Conservation (phyloP, 805 yeast species). For the Metschnikowia gruessii region DNA sequence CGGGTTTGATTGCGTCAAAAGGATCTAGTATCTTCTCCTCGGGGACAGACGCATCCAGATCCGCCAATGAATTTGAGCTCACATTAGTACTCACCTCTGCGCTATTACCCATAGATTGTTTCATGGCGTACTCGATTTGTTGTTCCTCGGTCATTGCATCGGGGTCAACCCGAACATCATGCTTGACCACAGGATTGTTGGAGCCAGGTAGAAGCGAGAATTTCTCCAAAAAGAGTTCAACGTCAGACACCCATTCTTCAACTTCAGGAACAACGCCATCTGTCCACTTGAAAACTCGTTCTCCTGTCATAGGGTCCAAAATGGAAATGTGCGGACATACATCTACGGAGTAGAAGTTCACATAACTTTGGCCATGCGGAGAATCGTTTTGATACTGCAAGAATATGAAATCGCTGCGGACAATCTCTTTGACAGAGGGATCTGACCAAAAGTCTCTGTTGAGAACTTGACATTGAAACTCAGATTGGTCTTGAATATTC, state of each 20-base stretch:
- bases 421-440: slow-evolving; percentile 55
- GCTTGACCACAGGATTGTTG: slow-evolving; percentile 63
- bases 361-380: slow-evolving; percentile 66
- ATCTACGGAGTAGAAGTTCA: slow-evolving; percentile 66
- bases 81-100: slow-evolving; percentile 25
- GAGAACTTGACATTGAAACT: slow-evolving; percentile 83
- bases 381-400: slow-evolving; percentile 83
- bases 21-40: slow-evolving; percentile 31
- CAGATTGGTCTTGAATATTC: slow-evolving; percentile 82
- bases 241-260: slow-evolving; percentile 61
- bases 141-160: slow-evolving; percentile 75
- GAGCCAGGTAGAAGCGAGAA: slow-evolving; percentile 64
- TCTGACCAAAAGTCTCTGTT: slow-evolving; percentile 94
- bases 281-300: slow-evolving; percentile 76
- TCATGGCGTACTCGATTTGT: slow-evolving; percentile 73
- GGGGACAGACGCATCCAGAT: slow-evolving; percentile 19
- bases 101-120: slow-evolving; percentile 51
- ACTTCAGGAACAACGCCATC: slow-evolving; percentile 56
- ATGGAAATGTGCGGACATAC: slow-evolving; percentile 87
- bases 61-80: slow-evolving; percentile 19
- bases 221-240: slow-evolving; percentile 61
- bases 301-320: slow-evolving; percentile 94
- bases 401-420: slow-evolving; percentile 71
- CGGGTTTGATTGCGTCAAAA: slow-evolving; percentile 49
- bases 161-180: slow-evolving; percentile 59